phyloP scores from a whole-genome alignment of 805 yeast genomes.

The Clavispora phyllophila region DNA sequence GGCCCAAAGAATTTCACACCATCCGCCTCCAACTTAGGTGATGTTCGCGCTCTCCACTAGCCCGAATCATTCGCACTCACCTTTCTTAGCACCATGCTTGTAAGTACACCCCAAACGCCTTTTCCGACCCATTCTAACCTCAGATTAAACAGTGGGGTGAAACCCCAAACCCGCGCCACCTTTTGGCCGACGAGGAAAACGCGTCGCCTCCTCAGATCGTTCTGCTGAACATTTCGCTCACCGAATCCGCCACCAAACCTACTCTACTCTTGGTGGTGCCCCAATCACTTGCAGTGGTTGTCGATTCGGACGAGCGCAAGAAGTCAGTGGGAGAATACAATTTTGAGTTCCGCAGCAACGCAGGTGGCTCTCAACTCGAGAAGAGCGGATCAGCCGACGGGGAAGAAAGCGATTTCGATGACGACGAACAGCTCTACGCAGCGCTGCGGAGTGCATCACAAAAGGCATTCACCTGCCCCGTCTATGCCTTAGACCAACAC shows the following conservation, averaged over 20 bases:
- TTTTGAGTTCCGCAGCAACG: background rate
- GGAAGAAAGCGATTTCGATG: slow-evolving; percentile 42
- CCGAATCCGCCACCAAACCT: background rate
- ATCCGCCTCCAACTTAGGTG: too few species aligned
- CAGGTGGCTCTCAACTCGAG: background rate
- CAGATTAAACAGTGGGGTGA: slow-evolving; percentile 47
- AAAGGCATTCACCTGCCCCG: background rate
- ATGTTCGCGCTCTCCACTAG: too few species aligned
- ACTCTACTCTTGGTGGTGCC: slow-evolving; percentile 16
- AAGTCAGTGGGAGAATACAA: slow-evolving; percentile 1
- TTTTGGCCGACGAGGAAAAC: slow-evolving; percentile 40
- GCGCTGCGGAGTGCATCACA: slow-evolving; percentile 23
- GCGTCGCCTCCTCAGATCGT: slow-evolving; percentile 1
- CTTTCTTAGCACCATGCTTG: slow-evolving; percentile 4
- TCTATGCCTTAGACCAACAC: slow-evolving; percentile 10
- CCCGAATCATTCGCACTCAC: background rate
- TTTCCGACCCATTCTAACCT: slow-evolving; percentile 4
- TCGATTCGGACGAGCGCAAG: slow-evolving; percentile 11
- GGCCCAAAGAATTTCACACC: too few species aligned
- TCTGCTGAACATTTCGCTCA: background rate
- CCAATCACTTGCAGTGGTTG: slow-evolving; percentile 12
- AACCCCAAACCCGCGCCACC: slow-evolving; percentile 46
- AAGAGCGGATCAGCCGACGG: too few species aligned
- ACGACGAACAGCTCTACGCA: slow-evolving; percentile 45
- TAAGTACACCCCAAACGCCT: slow-evolving; percentile 1